These are phyloP conservation scores for Fusarium sp. DNA, from an alignment of 2,329 filamentous ascomycete genomes.

Conservation along the genomic window DNA sequence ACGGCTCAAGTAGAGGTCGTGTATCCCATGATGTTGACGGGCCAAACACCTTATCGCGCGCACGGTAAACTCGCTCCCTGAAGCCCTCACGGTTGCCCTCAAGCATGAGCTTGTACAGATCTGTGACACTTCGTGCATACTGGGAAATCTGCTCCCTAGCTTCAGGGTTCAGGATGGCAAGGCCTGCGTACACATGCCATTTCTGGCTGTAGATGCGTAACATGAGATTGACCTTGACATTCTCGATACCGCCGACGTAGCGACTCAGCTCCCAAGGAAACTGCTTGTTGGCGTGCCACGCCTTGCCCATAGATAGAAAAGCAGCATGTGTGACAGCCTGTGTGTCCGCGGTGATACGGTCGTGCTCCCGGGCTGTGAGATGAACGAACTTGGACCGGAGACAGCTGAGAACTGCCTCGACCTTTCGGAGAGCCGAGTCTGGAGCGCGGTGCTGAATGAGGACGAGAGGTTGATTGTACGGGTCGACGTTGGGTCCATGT, in stretches of 20 bases:
- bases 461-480: slow-evolving; percentile 89
- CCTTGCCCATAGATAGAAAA: slow-evolving; percentile 96
- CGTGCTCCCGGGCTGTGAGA: slow-evolving; percentile 87
- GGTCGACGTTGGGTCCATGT: slow-evolving; percentile 90
- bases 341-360: slow-evolving; percentile 97
- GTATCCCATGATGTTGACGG: slow-evolving; percentile 70
- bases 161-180: slow-evolving; percentile 95
- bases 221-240: slow-evolving; percentile 99
- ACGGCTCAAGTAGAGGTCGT: slow-evolving; percentile 80
- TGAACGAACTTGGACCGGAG: slow-evolving; percentile 88
- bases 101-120: slow-evolving; percentile 97
- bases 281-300: slow-evolving; percentile 94
- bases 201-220: slow-evolving; percentile 98
- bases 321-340: slow-evolving; percentile 98
- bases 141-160: slow-evolving; percentile 93
- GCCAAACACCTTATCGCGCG: slow-evolving; percentile 79
- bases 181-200: slow-evolving; percentile 98
- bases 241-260: slow-evolving; percentile 97
- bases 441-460: slow-evolving; percentile 93
- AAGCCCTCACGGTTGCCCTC: slow-evolving; percentile 83
- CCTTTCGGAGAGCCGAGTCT: slow-evolving; percentile 77
- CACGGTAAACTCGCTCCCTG: slow-evolving; percentile 72
- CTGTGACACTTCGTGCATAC: slow-evolving; percentile 91
- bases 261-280: slow-evolving; percentile 98
- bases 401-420: slow-evolving; percentile 84